Evolutionary conservation across 371 early-diverging fungal species (phyloP).

Genomic region (Sporodiniella umbellata): DNA sequence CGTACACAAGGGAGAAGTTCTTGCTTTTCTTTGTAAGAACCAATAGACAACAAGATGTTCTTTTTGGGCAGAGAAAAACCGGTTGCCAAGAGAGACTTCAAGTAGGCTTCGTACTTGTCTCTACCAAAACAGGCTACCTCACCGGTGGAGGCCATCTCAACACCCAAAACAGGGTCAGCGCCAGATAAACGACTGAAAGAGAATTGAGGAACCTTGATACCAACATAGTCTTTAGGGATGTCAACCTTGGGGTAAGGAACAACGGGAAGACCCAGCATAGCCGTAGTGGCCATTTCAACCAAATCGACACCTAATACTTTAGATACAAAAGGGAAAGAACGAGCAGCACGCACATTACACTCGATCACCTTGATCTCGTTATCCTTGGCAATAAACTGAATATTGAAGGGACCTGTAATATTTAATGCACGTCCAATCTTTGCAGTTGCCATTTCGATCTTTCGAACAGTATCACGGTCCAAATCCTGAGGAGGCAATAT

Average conservation of each 20-base stretch:
- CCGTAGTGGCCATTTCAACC: slow-evolving; percentile 90
- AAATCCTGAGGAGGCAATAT: slow-evolving; percentile 91
- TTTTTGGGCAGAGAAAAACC: slow-evolving; percentile 88
- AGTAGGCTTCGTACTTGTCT: slow-evolving; percentile 94
- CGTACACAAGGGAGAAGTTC: slow-evolving; percentile 87
- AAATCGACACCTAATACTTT: slow-evolving; percentile 90
- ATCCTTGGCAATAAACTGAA: slow-evolving; percentile 94
- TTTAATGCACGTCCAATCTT: slow-evolving; percentile 89
- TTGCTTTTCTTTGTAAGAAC: slow-evolving; percentile 92
- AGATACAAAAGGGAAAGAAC: slow-evolving; percentile 95
- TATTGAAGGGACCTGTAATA: slow-evolving; percentile 94
- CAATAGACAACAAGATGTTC: slow-evolving; percentile 90
- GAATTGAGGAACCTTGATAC: slow-evolving; percentile 96
- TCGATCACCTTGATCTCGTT: slow-evolving; percentile 96
- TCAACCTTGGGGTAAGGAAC: slow-evolving; percentile 66
- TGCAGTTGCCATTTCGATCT: slow-evolving; percentile 80
- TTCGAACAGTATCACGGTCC: slow-evolving; percentile 82
- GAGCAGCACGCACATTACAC: slow-evolving; percentile 94
- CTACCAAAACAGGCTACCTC: slow-evolving; percentile 97
- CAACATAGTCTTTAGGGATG: slow-evolving; percentile 68
- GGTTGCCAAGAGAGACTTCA: slow-evolving; percentile 89
- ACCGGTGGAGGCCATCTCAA: slow-evolving; percentile 98
- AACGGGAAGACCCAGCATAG: slow-evolving; percentile 80
- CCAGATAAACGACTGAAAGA: slow-evolving; percentile 91
- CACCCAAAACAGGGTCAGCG: slow-evolving; percentile 94